Conservation (phyloP, 306 rosid species). For the Geum urbanum region DNA sequence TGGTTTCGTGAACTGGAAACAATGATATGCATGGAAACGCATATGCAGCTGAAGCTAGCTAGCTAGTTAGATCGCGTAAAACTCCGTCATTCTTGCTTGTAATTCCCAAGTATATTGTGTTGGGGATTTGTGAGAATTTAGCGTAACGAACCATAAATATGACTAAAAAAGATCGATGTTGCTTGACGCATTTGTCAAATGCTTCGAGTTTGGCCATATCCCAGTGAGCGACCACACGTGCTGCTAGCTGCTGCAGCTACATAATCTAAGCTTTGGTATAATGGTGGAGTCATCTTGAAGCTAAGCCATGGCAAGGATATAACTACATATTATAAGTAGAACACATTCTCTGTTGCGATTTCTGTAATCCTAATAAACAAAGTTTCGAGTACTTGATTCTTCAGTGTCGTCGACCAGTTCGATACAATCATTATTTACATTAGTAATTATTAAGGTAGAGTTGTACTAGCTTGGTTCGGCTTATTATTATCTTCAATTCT, state of each 20-base stretch:
- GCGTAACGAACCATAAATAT: slow-evolving; percentile 85
- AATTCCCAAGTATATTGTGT: neutral
- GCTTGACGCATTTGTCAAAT: slow-evolving; percentile 63
- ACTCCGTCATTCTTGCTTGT: slow-evolving; percentile 27
- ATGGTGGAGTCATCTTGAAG: slow-evolving; percentile 5
- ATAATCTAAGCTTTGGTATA: neutral
- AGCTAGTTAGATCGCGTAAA: slow-evolving; percentile 37
- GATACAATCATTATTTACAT: neutral
- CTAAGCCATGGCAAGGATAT: neutral
- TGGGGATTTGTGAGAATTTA: slow-evolving; percentile 86
- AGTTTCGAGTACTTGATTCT: neutral
- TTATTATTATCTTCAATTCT: neutral
- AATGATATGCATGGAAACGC: neutral
- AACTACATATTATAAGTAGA: neutral
- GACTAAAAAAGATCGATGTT: slow-evolving; percentile 48
- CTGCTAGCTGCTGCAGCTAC: neutral
- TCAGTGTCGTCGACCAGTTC: neutral
- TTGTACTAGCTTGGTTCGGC: neutral
- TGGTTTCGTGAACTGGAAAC: neutral
- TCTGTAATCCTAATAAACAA: no score
- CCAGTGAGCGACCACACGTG: slow-evolving; percentile 15
- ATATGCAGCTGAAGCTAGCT: neutral
- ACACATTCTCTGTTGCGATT: slow-evolving; percentile 5
- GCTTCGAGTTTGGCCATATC: neutral
- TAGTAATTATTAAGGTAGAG: neutral